A percentile compares a stretch with the other conserved stretches of the same genome.
These are phyloP conservation scores for Nematocida major DNA, from an alignment of 371 early-diverging fungal species.

Conservation along the genomic window DNA sequence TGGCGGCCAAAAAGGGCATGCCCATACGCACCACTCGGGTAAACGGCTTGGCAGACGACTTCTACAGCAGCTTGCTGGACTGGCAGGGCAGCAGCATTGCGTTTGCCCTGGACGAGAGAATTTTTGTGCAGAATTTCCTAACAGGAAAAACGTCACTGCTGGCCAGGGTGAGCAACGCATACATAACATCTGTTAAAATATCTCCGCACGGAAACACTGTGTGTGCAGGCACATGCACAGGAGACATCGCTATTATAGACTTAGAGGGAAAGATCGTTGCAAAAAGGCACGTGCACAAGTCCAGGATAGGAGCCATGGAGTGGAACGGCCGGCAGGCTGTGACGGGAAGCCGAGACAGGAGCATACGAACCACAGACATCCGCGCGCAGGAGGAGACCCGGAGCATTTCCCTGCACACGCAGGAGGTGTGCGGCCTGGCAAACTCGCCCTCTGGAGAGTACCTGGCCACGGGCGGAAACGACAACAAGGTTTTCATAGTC, in stretches of 20 bases:
- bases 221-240: constrained; percentile 55
- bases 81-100: constrained; percentile 62
- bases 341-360: constrained; percentile 64
- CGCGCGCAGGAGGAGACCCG: constrained; percentile 25
- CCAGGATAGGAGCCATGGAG: constrained; percentile 63
- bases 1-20: neutral
- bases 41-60: constrained; percentile 63
- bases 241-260: constrained; percentile 47
- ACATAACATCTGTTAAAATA: constrained; percentile 57
- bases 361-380: constrained; percentile 59
- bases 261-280: constrained; percentile 22
- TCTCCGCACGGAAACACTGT: constrained; percentile 39
- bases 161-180: constrained; percentile 16
- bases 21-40: constrained; percentile 41
- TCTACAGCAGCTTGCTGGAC: constrained; percentile 64
- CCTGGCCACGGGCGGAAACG: constrained; percentile 65
- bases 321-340: constrained; percentile 47
- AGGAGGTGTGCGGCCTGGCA: constrained; percentile 65
- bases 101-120: constrained; percentile 56
- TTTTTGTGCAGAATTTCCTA: constrained; percentile 60
- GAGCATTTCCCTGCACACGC: constrained; percentile 54
- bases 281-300: constrained; percentile 49
- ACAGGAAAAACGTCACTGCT: constrained; percentile 46
- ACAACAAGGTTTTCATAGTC: constrained; percentile 63
- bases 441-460: constrained; percentile 40